Conservation (phyloP, 1,139 yeast genomes). For the Magnusiomyces sp. region DNA sequence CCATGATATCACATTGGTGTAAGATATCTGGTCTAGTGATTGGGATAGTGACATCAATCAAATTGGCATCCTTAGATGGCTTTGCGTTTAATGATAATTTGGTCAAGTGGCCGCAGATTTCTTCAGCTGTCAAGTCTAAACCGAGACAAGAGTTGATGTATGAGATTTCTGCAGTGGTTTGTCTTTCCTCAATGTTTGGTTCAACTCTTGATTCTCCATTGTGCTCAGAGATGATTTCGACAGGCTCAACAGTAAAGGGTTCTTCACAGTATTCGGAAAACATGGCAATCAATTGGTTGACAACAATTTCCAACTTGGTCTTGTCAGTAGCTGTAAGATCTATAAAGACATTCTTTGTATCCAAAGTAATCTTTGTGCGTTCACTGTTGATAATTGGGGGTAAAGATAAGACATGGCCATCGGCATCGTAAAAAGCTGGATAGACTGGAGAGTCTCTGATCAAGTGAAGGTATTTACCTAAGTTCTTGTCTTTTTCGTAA, state of each 20-base stretch:
- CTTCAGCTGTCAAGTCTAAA: slow-evolving; percentile 56
- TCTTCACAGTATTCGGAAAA: slow-evolving; percentile 68
- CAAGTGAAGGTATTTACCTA: slow-evolving; percentile 81
- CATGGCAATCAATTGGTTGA: slow-evolving; percentile 91
- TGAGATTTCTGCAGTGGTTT: slow-evolving; percentile 63
- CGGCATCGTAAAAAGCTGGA: slow-evolving; percentile 80
- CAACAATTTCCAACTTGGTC: slow-evolving; percentile 85
- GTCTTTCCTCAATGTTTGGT: slow-evolving; percentile 65
- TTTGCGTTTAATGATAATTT: slow-evolving; percentile 76
- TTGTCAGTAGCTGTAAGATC: slow-evolving; percentile 94
- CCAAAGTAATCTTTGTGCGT: slow-evolving; percentile 75
- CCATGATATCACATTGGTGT: slow-evolving; percentile 98
- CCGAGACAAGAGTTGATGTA: slow-evolving; percentile 94
- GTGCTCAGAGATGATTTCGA: slow-evolving; percentile 74
- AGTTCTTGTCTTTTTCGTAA: slow-evolving; percentile 82
- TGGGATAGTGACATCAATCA: slow-evolving; percentile 70
- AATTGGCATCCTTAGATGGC: slow-evolving; percentile 43
- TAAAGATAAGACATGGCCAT: slow-evolving; percentile 74
- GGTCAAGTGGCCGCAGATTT: slow-evolving; percentile 57
- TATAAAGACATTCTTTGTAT: slow-evolving; percentile 81
- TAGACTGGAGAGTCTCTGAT: slow-evolving; percentile 82
- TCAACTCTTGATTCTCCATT: slow-evolving; percentile 68
- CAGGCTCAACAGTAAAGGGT: slow-evolving; percentile 74
- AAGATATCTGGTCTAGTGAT: slow-evolving; percentile 91
- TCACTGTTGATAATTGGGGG: slow-evolving; percentile 97